These are phyloP conservation scores for Fusarium clavum DNA, from an alignment of 2,329 filamentous ascomycete genomes.

Conservation along the genomic window DNA sequence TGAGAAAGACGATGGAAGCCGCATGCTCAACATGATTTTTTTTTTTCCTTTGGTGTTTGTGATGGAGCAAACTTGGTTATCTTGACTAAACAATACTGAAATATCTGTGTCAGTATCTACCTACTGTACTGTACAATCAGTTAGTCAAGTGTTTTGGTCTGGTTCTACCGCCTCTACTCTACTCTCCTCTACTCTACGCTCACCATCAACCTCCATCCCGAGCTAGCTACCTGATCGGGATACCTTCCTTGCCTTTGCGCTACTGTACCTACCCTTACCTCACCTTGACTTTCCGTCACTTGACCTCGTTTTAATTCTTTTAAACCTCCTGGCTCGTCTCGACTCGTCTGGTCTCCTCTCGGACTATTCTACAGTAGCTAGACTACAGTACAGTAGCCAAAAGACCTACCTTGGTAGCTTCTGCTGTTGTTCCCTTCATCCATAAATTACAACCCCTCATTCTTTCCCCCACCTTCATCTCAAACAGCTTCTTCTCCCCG, in stretches of 20 bases:
- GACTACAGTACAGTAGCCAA: not conserved
- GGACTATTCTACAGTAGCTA: not conserved
- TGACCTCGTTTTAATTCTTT: conserved; percentile 20
- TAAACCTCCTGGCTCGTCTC: conserved; percentile 1
- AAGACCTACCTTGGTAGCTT: not conserved
- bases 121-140: not conserved
- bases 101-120: not conserved
- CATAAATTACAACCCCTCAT: conserved; percentile 39
- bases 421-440: conserved; percentile 30
- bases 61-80: conserved; percentile 15
- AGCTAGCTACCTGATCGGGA: conserved; percentile 2
- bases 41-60: conserved; percentile 22
- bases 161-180: conserved; percentile 3
- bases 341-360: not conserved
- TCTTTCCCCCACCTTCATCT: conserved; percentile 25
- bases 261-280: conserved; percentile 13
- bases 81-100: conserved; percentile 3
- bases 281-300: conserved; percentile 24
- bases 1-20: conserved; percentile 46
- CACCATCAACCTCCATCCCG: not conserved
- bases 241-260: conserved; percentile 5
- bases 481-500: conserved; percentile 35
- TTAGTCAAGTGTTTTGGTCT: conserved; percentile 3
- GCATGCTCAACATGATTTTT: conserved; percentile 31
- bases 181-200: not conserved